Evolutionary conservation across 169 alveolate species (phyloP).

Genomic region (Ichthyophthirius multifiliis): DNA sequence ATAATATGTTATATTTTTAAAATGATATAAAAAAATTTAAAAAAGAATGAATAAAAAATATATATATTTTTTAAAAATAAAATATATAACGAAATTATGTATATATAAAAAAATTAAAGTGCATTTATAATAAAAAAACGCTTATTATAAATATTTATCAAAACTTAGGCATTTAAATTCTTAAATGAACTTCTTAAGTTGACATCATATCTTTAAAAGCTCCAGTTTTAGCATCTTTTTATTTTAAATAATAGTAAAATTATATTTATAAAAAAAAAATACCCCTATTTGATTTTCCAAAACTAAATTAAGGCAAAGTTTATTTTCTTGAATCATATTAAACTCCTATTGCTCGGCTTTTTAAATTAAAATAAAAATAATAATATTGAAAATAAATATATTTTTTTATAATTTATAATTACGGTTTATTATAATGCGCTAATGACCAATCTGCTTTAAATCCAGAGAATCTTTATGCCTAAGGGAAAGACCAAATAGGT

Average conservation of each 20-base stretch:
- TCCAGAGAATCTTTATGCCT: slow-evolving; percentile 25
- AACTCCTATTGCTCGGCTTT: slow-evolving; percentile 14
- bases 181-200: slow-evolving; percentile 13
- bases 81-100: too few relatives aligned
- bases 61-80: too few relatives aligned
- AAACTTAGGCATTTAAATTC: slow-evolving; percentile 36
- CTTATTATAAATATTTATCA: not conserved
- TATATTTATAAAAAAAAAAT: not conserved
- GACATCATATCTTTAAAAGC: slow-evolving; percentile 31
- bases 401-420: not conserved
- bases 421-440: not conserved
- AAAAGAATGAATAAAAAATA: too few relatives aligned
- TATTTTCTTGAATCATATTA: slow-evolving; percentile 33
- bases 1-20: too few relatives aligned
- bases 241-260: not conserved
- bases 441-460: not conserved
- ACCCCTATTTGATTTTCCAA: slow-evolving; percentile 31
- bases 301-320: slow-evolving; percentile 30
- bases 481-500: slow-evolving; percentile 31
- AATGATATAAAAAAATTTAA: too few relatives aligned
- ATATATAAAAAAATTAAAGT: too few relatives aligned
- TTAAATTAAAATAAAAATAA: not conserved
- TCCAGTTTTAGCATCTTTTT: slow-evolving; percentile 22
- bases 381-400: not conserved
- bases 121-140: too few relatives aligned